Evolutionary conservation across 179 eudicot species (phyloP), one percentile per base, ranked within the genome.

Genomic region (Dionaea muscipula): DNA sequence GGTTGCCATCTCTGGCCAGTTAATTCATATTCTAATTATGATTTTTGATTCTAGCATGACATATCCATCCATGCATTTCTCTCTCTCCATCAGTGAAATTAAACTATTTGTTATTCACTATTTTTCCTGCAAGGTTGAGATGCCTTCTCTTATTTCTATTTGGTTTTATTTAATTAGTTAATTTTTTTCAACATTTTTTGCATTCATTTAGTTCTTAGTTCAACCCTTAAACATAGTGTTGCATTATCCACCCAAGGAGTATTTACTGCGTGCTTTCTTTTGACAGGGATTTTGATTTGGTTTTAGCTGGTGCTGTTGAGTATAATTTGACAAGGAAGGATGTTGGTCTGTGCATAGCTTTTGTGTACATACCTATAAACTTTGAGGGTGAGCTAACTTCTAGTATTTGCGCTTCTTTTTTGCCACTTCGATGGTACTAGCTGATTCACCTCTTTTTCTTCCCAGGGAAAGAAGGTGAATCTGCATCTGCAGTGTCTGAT

Each of bases 391-490:
- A 55, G 74, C 36, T 47, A 58, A 11, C 63, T 57, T 31, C 12
- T 8, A 28, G 19, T 41, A 26, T 27, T 20, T 51, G 23, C 31
- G 2, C 18, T 4, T 60, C 28, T 10, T 38, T 11, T 31, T 31
- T 31, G 35, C 35, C 36, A 45, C 19, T 40, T 3, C 6, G 43
- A 38, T 9, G 17, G 27, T 23, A 47, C 33, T 47, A 9, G 6
- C 12, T 47, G 28, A 47, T 16, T 43, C 38, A 2, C 51, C 26
- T 63, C 57, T 40, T 33, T 49, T 60, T 61, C 57, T 68, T 64
- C 74, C 80, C 80, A 87, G 98, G 98, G 53, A 89, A 79, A 73
- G 95, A 91, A 81, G 98, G 98, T 51, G 77, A 81, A 55, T 65
- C 88, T 61, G 70, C 67, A 15, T 73, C 86, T 47, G 62, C 61